Base-by-base conservation (phyloP, 2,329 filamentous ascomycete species). In the Sordariomycetes sp. region DNA sequence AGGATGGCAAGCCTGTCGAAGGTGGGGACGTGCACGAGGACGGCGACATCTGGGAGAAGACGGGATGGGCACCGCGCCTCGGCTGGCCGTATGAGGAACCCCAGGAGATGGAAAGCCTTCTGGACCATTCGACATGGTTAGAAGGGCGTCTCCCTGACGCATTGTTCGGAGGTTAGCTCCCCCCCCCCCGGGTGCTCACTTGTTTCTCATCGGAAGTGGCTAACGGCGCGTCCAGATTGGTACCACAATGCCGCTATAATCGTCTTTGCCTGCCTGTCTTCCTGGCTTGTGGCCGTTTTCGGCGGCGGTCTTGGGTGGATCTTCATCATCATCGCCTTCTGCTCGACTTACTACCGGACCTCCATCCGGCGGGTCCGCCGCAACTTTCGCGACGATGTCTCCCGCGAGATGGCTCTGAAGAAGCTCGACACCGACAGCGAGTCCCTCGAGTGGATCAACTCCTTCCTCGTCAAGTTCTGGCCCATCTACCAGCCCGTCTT, bases 391-490 rank as follows among this genome's bases (percentile, higher is more conserved):
- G 94, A 99, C 72, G 94, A 99, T 67, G 81, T 99, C 63, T 86
- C 86, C 60, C 86, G 94, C 57, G 91, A 96, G 70, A 79, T 96
- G 77, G 85, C 87, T 13, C 88, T 96, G 71, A 86, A 86, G 70
- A 88, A 81, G 65, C 76, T 99, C 57, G 94, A 97, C 64, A 94
- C 85, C 10, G 94, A 99, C 64, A 84, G 84, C 28, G 94, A 99
- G 72, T 94, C 88, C 58, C 76, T 99, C 54, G 94, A 99, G 70
- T 99, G 94, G 94, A 97, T 99, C 70, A 99, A 99, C 77, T 95
- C 90, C 64, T 99, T 99, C 74, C 70, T 99, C 64, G 84, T 95
- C 73, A 99, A 99, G 70, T 99, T 99, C 74, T 99, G 94, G 94
- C 94, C 94, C 61, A 99, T 99, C 66, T 97, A 96, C 69, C 90